Conservation (phyloP, 164 flowering plant species). For the Tetrastigma voinierianum region DNA sequence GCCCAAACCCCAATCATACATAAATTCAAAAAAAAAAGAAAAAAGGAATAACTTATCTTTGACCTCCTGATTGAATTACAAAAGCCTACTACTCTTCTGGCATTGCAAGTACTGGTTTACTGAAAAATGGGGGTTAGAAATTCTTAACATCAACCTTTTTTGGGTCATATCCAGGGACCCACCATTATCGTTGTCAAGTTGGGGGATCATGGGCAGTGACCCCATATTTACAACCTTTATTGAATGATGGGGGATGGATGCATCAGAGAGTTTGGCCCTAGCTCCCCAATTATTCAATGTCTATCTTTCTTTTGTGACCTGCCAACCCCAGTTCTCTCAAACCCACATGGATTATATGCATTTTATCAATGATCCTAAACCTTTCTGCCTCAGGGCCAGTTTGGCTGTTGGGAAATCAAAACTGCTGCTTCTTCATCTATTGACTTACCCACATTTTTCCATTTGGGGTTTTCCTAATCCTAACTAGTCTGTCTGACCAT, state of each 20-base stretch:
- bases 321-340: not conserved
- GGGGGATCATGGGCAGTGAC: constrained; percentile 1
- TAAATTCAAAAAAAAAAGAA: no score
- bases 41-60: no score
- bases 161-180: constrained; percentile 7
- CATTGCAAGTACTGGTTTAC: no score
- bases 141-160: not conserved
- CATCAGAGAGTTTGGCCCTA: constrained; percentile 4
- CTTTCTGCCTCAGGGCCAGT: not conserved
- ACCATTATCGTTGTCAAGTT: constrained; percentile 3
- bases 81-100: no score
- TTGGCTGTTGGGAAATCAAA: constrained; percentile 1
- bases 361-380: not conserved
- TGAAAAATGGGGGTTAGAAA: not conserved
- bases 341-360: not conserved
- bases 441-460: not conserved
- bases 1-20: not conserved
- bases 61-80: no score
- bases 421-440: not conserved
- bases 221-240: constrained; percentile 5
- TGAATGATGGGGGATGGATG: constrained; percentile 1
- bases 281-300: constrained; percentile 17
- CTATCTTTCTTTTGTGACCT: not conserved
- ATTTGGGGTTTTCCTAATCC: not conserved
- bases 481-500: no score